Conservation (phyloP, 73 alveolate genomes). For the Paraurostyla sp. region DNA sequence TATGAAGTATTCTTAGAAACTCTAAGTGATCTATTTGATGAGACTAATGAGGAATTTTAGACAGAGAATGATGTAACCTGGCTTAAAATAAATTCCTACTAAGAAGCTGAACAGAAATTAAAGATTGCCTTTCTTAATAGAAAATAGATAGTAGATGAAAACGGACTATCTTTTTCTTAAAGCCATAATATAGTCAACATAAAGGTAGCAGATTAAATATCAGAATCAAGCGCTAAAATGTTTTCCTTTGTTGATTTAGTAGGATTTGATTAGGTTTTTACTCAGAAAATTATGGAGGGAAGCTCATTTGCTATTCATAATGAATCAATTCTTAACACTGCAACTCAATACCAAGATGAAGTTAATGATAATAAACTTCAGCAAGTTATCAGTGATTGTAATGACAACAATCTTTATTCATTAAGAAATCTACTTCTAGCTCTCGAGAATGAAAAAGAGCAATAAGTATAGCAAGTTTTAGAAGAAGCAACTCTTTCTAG, state of each 20-base stretch:
- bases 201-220: not conserved
- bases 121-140: slow-evolving; percentile 23
- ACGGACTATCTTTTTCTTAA: slow-evolving; percentile 49
- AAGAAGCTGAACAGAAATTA: not conserved
- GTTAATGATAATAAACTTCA: not conserved
- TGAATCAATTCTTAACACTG: not conserved
- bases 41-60: slow-evolving; percentile 21
- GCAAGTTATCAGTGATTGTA: slow-evolving; percentile 14
- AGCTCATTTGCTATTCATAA: slow-evolving; percentile 16
- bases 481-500: slow-evolving; percentile 35
- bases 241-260: slow-evolving; percentile 33
- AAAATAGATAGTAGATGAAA: slow-evolving; percentile 37
- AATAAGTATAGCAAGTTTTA: not conserved
- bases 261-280: slow-evolving; percentile 11
- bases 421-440: slow-evolving; percentile 28
- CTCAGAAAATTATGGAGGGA: slow-evolving; percentile 15
- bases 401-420: slow-evolving; percentile 30
- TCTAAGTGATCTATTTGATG: slow-evolving; percentile 33
- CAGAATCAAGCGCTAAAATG: not conserved
- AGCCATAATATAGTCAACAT: slow-evolving; percentile 18
- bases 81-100: not conserved
- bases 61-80: slow-evolving; percentile 43
- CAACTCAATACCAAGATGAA: not conserved
- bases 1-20: slow-evolving; percentile 48
- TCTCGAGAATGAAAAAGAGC: slow-evolving; percentile 11